Percentiles rank a stretch among this genome's conserved stretches.
Evolutionary conservation across 257 asterid species (phyloP).

Genomic region (Gentiana straminea): DNA sequence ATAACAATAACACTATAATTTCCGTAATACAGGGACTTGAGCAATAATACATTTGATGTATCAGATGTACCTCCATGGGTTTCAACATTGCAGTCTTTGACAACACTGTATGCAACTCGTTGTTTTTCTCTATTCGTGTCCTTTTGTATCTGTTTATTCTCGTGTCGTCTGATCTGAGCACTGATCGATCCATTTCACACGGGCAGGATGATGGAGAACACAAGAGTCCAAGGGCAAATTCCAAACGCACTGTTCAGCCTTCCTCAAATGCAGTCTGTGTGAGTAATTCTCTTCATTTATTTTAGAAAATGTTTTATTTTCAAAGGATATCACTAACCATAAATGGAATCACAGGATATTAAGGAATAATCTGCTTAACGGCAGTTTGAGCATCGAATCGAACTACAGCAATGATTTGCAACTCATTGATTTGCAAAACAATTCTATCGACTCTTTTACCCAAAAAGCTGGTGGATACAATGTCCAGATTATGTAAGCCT

Average conservation of each 20-base stretch:
- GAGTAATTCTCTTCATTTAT: constrained; percentile 5
- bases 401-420: constrained; percentile 13
- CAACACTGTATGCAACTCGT: constrained; percentile 19
- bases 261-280: constrained; percentile 18
- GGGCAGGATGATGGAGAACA: constrained; percentile 18
- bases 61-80: constrained; percentile 19
- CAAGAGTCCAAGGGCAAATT: constrained; percentile 16
- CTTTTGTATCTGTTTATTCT: not conserved
- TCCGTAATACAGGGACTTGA: constrained; percentile 5
- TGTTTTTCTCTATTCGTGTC: not conserved
- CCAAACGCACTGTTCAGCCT: constrained; percentile 18
- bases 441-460: constrained; percentile 11
- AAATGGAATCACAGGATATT: constrained; percentile 12
- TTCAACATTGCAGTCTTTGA: constrained; percentile 19
- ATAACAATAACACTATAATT: not conserved
- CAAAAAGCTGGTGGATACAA: constrained; percentile 4
- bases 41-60: constrained; percentile 23
- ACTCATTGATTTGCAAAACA: constrained; percentile 20
- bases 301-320: not conserved
- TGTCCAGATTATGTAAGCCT: constrained; percentile 17
- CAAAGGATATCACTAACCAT: not conserved
- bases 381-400: constrained; percentile 16
- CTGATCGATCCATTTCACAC: not conserved
- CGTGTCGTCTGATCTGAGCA: not conserved
- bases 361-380: constrained; percentile 16